phyloP scores from a whole-genome alignment of 345 rosid species.

The Pistacia atlantica region DNA sequence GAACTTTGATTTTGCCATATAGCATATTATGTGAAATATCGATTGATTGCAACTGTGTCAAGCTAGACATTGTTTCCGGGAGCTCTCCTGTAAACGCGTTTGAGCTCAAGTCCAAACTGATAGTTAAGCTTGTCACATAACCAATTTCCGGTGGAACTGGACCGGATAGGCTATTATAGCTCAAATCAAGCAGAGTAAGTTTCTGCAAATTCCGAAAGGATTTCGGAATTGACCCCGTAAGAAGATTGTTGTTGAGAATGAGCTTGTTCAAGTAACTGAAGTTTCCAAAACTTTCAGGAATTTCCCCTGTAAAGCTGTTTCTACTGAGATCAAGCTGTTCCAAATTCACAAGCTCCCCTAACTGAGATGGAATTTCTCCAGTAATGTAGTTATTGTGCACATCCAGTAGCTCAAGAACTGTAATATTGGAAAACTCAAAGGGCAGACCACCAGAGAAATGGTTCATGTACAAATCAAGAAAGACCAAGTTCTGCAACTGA shows the following conservation, averaged over 20 bases:
- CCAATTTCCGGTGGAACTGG: slow-evolving; percentile 80
- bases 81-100: slow-evolving; percentile 69
- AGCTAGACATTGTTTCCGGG: slow-evolving; percentile 61
- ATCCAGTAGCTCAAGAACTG: slow-evolving; percentile 88
- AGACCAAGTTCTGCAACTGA: slow-evolving; percentile 83
- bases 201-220: slow-evolving; percentile 66
- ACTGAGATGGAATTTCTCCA: slow-evolving; percentile 74
- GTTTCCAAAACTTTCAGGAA: slow-evolving; percentile 82
- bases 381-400: slow-evolving; percentile 81
- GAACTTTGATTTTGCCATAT: slow-evolving; percentile 64
- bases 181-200: slow-evolving; percentile 82
- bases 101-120: slow-evolving; percentile 76
- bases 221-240: slow-evolving; percentile 70
- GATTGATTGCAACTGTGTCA: slow-evolving; percentile 86
- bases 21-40: slow-evolving; percentile 80
- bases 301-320: slow-evolving; percentile 76
- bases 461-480: slow-evolving; percentile 89
- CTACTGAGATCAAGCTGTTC: slow-evolving; percentile 97
- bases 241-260: slow-evolving; percentile 82
- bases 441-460: slow-evolving; percentile 84
- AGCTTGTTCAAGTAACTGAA: slow-evolving; percentile 92
- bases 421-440: slow-evolving; percentile 65
- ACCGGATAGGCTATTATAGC: slow-evolving; percentile 77
- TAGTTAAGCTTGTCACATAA: slow-evolving; percentile 73
- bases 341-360: slow-evolving; percentile 89